Evolutionary conservation across 108 stramenopile species (phyloP), one percentile per base, ranked within the genome.

Genomic region (Skeletonema costatum): DNA sequence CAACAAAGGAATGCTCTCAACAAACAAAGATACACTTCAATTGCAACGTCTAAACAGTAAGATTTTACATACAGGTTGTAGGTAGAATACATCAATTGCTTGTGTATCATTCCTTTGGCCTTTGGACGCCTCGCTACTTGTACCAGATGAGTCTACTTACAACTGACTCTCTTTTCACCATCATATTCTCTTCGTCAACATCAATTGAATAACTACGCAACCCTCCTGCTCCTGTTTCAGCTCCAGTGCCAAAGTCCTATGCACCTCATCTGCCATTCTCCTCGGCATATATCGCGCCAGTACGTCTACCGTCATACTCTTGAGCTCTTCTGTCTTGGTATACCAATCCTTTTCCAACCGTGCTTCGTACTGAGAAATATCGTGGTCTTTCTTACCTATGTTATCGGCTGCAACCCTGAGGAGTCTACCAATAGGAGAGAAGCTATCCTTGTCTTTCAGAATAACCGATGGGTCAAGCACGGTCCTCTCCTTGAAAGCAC

Each of bases 191-290:
- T 14, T n/a, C 33, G 33, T 41, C 11, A 46, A 3, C 3, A 11
- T n/a, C 16, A 46, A 3, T 4, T 16, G 44, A 46, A 16, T 4
- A 46, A 46, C 16, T 46, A n/a, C 44, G 44, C 16, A 46, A 46
- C 16, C 44, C 44, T 46, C 12, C 41, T n/a, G n/a, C n/a, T 42
- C n/a, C 50, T 25, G 41, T 42, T 42, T 42, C 41, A 25, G 25
- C 2, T 46, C 3, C 16, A 46, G 16, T 46, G 44, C 16, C 44
- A 46, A 46, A 46, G 2, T 46, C 44, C 16, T 46, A n/a, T 41
- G 39, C 60, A 61, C 60, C 60, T 61, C 60, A 16, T 17, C 60
- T 3, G 60, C 60, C 60, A 61, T n/a, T 61, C 60, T 31, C 4
- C 60, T 61, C 11, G 59, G 59, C 58, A 59, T 13, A 30, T 59